Conservation (phyloP, 2,329 filamentous ascomycete genomes). For the Knufia petricola region DNA sequence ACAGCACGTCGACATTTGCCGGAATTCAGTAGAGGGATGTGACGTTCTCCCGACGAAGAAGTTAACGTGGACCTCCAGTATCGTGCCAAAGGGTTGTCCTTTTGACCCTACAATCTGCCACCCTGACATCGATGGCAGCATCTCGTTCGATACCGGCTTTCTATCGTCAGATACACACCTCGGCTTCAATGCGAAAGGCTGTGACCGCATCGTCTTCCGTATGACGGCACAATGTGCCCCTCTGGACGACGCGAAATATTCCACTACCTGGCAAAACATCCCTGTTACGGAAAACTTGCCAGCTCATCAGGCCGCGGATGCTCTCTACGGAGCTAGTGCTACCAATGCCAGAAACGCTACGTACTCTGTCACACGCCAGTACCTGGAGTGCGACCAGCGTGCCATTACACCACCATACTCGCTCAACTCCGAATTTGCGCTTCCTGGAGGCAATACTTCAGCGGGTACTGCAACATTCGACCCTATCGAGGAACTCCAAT, state of each 20-base stretch:
- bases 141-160: slow-evolving; percentile 11
- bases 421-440: slow-evolving; percentile 2
- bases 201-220: slow-evolving; percentile 8
- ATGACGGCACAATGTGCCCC: slow-evolving; percentile 9
- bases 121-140: slow-evolving; percentile 6
- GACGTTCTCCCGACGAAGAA: not conserved
- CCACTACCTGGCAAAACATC: slow-evolving; percentile 8
- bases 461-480: not conserved
- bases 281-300: not conserved
- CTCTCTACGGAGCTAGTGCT: slow-evolving; percentile 4
- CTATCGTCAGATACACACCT: slow-evolving; percentile 11
- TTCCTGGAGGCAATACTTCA: slow-evolving; percentile 1
- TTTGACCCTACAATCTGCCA: slow-evolving; percentile 6
- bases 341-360: slow-evolving; percentile 6
- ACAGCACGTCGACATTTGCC: slow-evolving; percentile 11
- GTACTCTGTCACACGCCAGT: not conserved
- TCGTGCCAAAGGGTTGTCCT: slow-evolving; percentile 4
- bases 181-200: slow-evolving; percentile 8
- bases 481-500: slow-evolving; percentile 2
- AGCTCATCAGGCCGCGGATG: slow-evolving; percentile 6
- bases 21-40: not conserved
- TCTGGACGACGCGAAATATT: slow-evolving; percentile 6
- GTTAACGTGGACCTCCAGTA: not conserved
- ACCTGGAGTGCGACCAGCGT: slow-evolving; percentile 6
- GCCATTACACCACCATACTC: slow-evolving; percentile 4